phyloP scores from a whole-genome alignment of 1,284 basidiomycete genomes.

The Calocybe gambosa region DNA sequence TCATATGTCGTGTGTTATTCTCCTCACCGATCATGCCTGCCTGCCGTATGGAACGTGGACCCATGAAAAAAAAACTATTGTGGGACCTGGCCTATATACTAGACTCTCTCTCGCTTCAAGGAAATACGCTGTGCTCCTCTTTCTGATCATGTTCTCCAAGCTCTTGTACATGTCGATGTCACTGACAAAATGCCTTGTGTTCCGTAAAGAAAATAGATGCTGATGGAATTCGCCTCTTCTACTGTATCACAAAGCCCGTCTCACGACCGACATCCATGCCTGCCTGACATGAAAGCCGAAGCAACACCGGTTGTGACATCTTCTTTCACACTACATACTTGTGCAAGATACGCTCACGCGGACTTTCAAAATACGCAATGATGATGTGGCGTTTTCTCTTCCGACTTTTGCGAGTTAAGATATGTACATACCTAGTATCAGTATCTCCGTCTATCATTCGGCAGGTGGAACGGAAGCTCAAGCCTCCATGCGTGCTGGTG shows the following conservation, averaged over 20 bases:
- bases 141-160: too few species aligned
- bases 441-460: not conserved
- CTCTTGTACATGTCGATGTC: too few species aligned
- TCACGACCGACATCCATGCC: not conserved
- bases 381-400: not conserved
- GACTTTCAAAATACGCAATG: not conserved
- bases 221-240: too few species aligned
- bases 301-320: not conserved
- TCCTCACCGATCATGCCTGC: not conserved
- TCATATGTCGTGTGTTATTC: too few species aligned
- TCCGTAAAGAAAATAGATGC: too few species aligned
- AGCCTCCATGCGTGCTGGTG: not conserved
- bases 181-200: too few species aligned
- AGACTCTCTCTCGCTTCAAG: too few species aligned
- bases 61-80: not conserved
- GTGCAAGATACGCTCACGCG: not conserved
- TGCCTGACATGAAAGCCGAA: slow-evolving; percentile 3
- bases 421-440: not conserved
- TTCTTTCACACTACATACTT: not conserved
- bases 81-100: not conserved
- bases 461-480: not conserved
- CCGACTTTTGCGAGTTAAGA: not conserved
- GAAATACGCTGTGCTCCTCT: too few species aligned
- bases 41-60: not conserved
- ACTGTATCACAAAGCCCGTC: too few species aligned